These are phyloP conservation scores for Sordariomycetes sp. DNA, from an alignment of 2,329 filamentous ascomycete species.

Conservation along the genomic window DNA sequence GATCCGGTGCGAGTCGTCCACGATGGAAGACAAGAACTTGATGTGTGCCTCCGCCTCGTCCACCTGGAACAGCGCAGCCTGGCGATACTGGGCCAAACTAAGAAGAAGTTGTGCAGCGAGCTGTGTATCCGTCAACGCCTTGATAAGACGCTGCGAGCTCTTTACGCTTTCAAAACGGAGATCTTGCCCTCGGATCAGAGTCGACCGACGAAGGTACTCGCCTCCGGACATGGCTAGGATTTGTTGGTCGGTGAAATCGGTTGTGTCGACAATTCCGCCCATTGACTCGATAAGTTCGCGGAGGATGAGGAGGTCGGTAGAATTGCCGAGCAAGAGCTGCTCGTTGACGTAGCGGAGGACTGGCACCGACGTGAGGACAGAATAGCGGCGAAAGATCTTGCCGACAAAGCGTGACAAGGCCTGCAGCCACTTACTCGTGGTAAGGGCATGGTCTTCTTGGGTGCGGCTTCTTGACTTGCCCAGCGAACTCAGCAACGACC, in stretches of 20 bases:
- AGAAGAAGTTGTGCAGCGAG: slow-evolving; percentile 79
- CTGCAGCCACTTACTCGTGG: slow-evolving; percentile 87
- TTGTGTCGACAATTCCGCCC: slow-evolving; percentile 83
- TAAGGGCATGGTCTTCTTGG: slow-evolving; percentile 51
- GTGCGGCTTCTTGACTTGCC: slow-evolving; percentile 55
- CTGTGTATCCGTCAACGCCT: slow-evolving; percentile 66
- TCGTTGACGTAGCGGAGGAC: slow-evolving; percentile 84
- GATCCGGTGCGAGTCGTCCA: slow-evolving; percentile 83
- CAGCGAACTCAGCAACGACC: slow-evolving; percentile 75
- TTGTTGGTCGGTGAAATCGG: slow-evolving; percentile 82
- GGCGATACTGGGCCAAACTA: slow-evolving; percentile 80
- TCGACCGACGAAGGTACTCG: slow-evolving; percentile 68
- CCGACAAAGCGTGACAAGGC: slow-evolving; percentile 87
- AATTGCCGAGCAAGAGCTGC: slow-evolving; percentile 73
- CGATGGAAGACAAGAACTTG: slow-evolving; percentile 78
- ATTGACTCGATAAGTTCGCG: slow-evolving; percentile 86
- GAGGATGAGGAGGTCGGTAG: slow-evolving; percentile 83
- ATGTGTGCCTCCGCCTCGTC: slow-evolving; percentile 68
- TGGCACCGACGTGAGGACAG: slow-evolving; percentile 72
- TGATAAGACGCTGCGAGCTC: slow-evolving; percentile 72
- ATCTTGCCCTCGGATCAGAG: slow-evolving; percentile 71
- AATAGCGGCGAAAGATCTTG: slow-evolving; percentile 79
- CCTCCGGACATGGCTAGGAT: slow-evolving; percentile 84
- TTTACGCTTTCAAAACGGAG: slow-evolving; percentile 66
- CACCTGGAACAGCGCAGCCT: slow-evolving; percentile 72